A percentile compares a stretch with the other conserved stretches of the same genome.
Conservation (phyloP, 2,329 filamentous ascomycete species). For the Talaromyces atroroseus region DNA sequence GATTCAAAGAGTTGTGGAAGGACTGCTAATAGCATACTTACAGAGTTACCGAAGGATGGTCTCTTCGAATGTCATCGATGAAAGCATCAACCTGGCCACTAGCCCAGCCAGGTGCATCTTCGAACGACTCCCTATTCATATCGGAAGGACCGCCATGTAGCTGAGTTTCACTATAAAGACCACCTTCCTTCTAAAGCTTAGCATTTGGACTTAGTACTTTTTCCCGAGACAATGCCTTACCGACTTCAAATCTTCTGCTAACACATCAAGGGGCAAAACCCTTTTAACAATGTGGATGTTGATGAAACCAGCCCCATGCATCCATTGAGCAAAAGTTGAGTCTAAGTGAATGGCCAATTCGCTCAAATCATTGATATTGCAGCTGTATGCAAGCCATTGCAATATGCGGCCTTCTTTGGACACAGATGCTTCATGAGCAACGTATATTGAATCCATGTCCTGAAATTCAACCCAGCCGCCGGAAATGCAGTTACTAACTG, state of each 20-base stretch:
- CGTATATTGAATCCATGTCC: slow-evolving; percentile 5
- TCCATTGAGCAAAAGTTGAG: slow-evolving; percentile 7
- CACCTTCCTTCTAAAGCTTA: background rate
- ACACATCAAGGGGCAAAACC: background rate
- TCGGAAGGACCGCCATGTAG: background rate
- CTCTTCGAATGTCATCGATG: background rate
- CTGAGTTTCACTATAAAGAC: no score
- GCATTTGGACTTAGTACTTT: background rate
- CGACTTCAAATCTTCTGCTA: background rate
- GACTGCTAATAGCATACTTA: background rate
- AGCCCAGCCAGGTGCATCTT: background rate
- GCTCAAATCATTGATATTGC: background rate
- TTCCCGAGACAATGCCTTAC: background rate
- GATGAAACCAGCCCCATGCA: slow-evolving; percentile 10
- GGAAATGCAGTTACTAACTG: slow-evolving; percentile 7
- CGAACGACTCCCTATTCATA: background rate
- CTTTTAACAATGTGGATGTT: slow-evolving; percentile 9
- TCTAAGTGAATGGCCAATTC: background rate
- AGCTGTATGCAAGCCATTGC: background rate
- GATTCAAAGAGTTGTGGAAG: no score
- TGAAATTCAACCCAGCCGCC: slow-evolving; percentile 15
- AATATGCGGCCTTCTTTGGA: slow-evolving; percentile 17
- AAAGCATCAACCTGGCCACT: background rate
- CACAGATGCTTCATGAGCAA: background rate
- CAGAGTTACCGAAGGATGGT: slow-evolving; percentile 4